A percentile compares a stretch with the other conserved stretches of the same genome.
Conservation (phyloP, 1,284 basidiomycete genomes). For the Trametes versicolor region DNA sequence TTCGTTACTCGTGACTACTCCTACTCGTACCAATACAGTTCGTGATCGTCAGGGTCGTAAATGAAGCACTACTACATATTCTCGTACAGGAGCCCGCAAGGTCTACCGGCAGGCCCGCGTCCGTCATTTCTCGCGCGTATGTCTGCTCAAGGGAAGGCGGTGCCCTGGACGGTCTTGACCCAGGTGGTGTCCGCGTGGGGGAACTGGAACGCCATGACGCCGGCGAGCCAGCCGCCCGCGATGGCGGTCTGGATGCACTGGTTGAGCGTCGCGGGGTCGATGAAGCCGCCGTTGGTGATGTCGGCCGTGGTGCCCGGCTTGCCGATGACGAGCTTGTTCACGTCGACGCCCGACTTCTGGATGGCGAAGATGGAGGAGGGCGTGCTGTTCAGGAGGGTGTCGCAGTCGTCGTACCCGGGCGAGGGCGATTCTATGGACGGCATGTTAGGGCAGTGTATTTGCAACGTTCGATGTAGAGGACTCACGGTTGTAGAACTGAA, state of each 20-base stretch:
- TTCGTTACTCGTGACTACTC: conserved; percentile 16
- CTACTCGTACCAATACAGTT: conserved; percentile 13
- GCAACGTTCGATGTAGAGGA: conserved; percentile 12
- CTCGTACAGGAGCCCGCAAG: conserved; percentile 4
- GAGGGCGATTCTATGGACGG: conserved; percentile 56
- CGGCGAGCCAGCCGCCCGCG: conserved; percentile 64
- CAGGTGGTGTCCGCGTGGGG: conserved; percentile 24
- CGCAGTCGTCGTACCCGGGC: conserved; percentile 64
- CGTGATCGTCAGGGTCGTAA: conserved; percentile 7
- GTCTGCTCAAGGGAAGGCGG: conserved; percentile 14
- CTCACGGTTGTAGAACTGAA: conserved; percentile 71
- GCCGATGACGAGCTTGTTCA: conserved; percentile 65
- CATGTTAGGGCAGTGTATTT: too few relatives aligned
- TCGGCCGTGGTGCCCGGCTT: conserved; percentile 60
- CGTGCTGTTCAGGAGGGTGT: conserved; percentile 59
- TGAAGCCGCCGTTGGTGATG: conserved; percentile 68
- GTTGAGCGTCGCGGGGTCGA: conserved; percentile 61
- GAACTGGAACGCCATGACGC: conserved; percentile 51
- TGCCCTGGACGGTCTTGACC: conserved; percentile 25
- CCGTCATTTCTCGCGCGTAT: conserved; percentile 13
- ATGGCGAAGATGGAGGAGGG: conserved; percentile 67
- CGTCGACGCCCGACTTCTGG: conserved; percentile 59
- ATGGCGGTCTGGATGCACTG: conserved; percentile 63
- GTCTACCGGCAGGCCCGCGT: conserved; percentile 8
- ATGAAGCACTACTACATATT: conserved; percentile 6